Evolutionary conservation across 148 eudicot genomes (phyloP), one percentile per base, ranked within the genome.

Genomic region (Amaranthus cruentus): DNA sequence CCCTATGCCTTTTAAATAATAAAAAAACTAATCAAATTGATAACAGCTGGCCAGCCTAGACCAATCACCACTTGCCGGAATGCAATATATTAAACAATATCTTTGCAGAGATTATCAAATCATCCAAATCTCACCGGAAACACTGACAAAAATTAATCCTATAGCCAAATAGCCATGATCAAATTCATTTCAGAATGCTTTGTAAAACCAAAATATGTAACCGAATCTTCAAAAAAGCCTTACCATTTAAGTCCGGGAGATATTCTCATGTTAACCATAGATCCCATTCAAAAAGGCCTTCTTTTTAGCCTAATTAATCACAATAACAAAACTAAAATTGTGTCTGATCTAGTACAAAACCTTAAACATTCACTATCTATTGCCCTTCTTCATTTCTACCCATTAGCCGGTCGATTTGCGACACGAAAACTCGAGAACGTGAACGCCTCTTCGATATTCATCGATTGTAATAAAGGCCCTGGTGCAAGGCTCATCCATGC

Each of bases 401-500:
- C 73, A 2, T 55, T 70, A 14, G 73, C 62, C 1, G 73, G 73
- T 42, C 28, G 14, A n/a, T 46, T 77, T 6, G 8, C 12, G 7
- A 53, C 63, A 5, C 3, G 64, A 13, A 62, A 13, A 10, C 15
- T 64, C 14, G 28, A 62, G 6, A 57, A 56, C 6, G 44, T 62
- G 3, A 47, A 74, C 15, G 38, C 70, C 0, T 13, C 12, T 2
- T 65, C 18, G 70, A 55, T 77, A 14, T 70, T 12, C 21, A 62
- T 77, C 44, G 60, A 62, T 28, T 85, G 88, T 60, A 82, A 76
- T 52, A 83, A 85, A 47, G 82, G 77, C 48, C 70, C 77, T 11
- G 93, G 93, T 1, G 84, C 71, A 0, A 71, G 75, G 1, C 79
- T 87, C 49, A 11, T 85, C 15, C 86, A 86, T 56, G 86, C 84